These are phyloP conservation scores for Candida incommunis DNA, from an alignment of 805 yeast genomes.

Conservation along the genomic window DNA sequence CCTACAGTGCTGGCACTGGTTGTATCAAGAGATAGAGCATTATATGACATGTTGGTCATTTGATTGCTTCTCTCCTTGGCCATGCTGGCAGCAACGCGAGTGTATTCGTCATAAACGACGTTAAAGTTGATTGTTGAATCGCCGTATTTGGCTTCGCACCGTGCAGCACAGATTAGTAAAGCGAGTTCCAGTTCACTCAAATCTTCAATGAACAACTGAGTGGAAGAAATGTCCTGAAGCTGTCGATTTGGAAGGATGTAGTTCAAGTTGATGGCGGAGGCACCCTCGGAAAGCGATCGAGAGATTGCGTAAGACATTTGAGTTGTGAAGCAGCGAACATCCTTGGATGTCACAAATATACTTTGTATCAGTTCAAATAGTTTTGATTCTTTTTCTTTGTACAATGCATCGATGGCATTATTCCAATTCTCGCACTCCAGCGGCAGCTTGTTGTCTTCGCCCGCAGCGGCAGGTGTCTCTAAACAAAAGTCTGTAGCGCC, in stretches of 20 bases:
- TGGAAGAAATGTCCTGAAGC: constrained; percentile 13
- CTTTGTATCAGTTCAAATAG: constrained; percentile 26
- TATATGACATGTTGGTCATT: constrained; percentile 13
- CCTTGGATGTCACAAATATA: constrained; percentile 46
- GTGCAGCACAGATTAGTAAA: constrained; percentile 58
- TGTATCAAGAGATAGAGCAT: constrained; percentile 18
- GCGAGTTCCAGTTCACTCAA: constrained; percentile 62
- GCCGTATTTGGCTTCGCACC: constrained; percentile 48
- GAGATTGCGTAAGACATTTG: constrained; percentile 15
- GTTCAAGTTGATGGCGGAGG: neutral
- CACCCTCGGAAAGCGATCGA: constrained; percentile 12
- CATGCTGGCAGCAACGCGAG: constrained; percentile 32
- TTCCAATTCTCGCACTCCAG: constrained; percentile 11
- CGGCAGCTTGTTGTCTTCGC: neutral
- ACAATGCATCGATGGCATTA: constrained; percentile 7
- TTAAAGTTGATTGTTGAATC: constrained; percentile 58
- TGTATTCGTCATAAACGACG: constrained; percentile 63
- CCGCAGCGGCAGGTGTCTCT: neutral
- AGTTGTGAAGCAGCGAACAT: constrained; percentile 29
- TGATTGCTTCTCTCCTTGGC: constrained; percentile 27
- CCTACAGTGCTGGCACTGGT: constrained; percentile 22
- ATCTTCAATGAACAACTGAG: constrained; percentile 19
- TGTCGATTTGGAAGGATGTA: constrained; percentile 6
- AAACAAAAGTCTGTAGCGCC: constrained; percentile 7
- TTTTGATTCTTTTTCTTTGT: constrained; percentile 10